Percentiles rank a stretch among this genome's conserved stretches.
Conservation (phyloP, 108 stramenopile species). For the Conticribra guillardii region DNA sequence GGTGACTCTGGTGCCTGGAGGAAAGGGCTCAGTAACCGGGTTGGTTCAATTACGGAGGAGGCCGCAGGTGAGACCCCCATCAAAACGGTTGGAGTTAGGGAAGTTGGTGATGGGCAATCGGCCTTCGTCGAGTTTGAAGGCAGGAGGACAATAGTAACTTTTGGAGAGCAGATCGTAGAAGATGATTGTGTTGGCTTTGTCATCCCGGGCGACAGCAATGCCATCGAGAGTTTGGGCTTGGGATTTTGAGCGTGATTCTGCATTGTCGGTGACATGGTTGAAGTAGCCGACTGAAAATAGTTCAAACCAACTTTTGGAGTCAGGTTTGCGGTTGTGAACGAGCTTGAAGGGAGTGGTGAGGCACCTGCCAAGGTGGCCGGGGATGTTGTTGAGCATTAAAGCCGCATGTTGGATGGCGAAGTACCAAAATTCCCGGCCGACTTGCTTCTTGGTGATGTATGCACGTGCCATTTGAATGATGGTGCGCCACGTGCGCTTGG, state of each 20-base stretch:
- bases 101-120: not conserved
- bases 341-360: constrained; percentile 25
- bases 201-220: too few relatives aligned
- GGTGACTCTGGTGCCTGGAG: constrained; percentile 6
- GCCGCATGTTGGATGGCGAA: constrained; percentile 10
- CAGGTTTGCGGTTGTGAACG: constrained; percentile 37
- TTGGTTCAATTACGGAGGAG: constrained; percentile 2
- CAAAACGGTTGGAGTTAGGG: constrained; percentile 3
- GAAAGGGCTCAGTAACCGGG: constrained; percentile 10
- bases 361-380: constrained; percentile 10
- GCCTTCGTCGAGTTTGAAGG: constrained; percentile 11
- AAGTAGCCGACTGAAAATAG: too few relatives aligned
- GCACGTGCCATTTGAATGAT: too few relatives aligned
- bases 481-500: too few relatives aligned
- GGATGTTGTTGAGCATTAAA: constrained; percentile 25
- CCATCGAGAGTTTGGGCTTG: constrained; percentile 22
- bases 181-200: too few relatives aligned
- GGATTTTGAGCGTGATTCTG: not conserved
- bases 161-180: constrained; percentile 20
- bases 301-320: constrained; percentile 19
- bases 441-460: too few relatives aligned
- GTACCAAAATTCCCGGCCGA: too few relatives aligned
- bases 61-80: constrained; percentile 16
- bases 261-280: not conserved
- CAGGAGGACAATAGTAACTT: constrained; percentile 1